phyloP scores from a whole-genome alignment of 495 filamentous ascomycete genomes.

The Rusavskia elegans region DNA sequence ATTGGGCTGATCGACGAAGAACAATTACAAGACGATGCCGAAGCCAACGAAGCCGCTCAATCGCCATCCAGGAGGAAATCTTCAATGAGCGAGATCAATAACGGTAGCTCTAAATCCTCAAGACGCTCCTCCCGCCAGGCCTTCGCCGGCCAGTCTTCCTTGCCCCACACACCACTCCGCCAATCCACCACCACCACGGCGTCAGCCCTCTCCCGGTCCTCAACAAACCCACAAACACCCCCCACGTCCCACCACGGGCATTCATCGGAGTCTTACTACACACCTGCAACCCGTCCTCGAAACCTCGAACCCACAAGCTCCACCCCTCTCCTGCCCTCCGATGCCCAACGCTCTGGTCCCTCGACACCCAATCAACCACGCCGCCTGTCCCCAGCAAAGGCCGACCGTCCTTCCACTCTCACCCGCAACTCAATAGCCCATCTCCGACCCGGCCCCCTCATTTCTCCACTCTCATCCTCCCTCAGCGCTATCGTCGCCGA shows the following conservation, averaged over 20 bases:
- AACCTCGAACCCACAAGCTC: conserved; percentile 6
- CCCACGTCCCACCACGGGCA: conserved; percentile 2
- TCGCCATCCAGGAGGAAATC: conserved; percentile 8
- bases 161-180: neutral
- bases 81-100: conserved; percentile 7
- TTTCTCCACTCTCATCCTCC: conserved; percentile 35
- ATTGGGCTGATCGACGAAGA: conserved; percentile 31
- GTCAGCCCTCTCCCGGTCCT: neutral
- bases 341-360: conserved; percentile 20
- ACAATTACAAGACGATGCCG: conserved; percentile 23
- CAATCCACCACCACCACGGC: conserved; percentile 4
- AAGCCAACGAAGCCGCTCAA: conserved; percentile 10
- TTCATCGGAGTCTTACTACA: conserved; percentile 3
- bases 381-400: neutral
- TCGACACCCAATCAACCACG: conserved; percentile 1
- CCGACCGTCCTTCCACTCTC: conserved; percentile 6
- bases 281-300: conserved; percentile 3
- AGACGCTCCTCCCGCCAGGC: conserved; percentile 1
- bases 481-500: conserved; percentile 48
- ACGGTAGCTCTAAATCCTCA: conserved; percentile 1
- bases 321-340: conserved; percentile 16
- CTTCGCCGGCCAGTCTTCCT: neutral
- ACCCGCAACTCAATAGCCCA: conserved; percentile 14
- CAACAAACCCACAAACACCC: neutral
- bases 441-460: conserved; percentile 32